Evolutionary conservation across 345 rosid species (phyloP).

Genomic region (Iberis pinnata): DNA sequence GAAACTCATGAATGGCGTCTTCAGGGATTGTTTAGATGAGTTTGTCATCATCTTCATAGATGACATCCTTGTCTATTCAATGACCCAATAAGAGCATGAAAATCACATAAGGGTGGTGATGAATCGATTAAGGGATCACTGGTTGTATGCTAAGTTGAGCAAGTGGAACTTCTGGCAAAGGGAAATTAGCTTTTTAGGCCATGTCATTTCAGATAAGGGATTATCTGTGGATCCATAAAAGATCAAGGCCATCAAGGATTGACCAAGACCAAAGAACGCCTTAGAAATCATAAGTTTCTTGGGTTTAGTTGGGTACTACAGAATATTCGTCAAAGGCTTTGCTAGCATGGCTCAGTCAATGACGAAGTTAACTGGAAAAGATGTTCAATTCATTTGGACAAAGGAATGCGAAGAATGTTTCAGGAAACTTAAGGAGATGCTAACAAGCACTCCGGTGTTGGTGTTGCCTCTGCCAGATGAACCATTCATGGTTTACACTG

Average conservation of each 20-base stretch:
- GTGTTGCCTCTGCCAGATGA: not conserved
- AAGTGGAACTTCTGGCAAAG: not conserved
- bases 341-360: not conserved
- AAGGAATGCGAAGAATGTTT: not conserved
- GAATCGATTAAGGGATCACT: too few relatives aligned
- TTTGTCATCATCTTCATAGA: not conserved
- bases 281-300: too few relatives aligned
- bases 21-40: not conserved
- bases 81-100: not conserved
- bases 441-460: not conserved
- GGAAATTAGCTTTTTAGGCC: too few relatives aligned
- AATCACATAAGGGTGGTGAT: not conserved
- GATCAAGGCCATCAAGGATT: too few relatives aligned
- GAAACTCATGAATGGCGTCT: not conserved
- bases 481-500: not conserved
- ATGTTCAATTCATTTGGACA: not conserved
- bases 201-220: too few relatives aligned
- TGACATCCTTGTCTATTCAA: not conserved
- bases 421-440: not conserved
- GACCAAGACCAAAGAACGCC: too few relatives aligned
- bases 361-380: not conserved
- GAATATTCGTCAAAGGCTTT: not conserved
- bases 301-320: too few relatives aligned
- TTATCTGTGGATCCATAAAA: too few relatives aligned
- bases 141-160: not conserved